Conservation (phyloP, 2,329 filamentous ascomycete species). For the Aspergillus sp. region DNA sequence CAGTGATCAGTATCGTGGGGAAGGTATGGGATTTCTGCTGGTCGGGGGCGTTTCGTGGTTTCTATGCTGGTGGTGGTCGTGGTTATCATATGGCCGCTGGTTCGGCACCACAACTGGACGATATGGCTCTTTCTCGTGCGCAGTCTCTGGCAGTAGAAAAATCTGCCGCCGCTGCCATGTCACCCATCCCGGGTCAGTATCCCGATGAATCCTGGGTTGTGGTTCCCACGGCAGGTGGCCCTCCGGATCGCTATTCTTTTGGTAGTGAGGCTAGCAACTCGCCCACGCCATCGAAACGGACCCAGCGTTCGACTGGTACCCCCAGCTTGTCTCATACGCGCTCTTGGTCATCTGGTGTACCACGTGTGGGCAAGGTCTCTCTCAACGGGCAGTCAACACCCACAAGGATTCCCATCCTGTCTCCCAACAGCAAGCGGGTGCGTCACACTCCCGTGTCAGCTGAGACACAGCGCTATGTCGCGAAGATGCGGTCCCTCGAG, state of each 20-base stretch:
- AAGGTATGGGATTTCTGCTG: constrained; percentile 82
- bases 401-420: constrained; percentile 14
- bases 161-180: constrained; percentile 8
- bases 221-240: constrained; percentile 34
- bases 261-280: constrained; percentile 7
- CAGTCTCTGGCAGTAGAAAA: constrained; percentile 14
- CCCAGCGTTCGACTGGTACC: constrained; percentile 12
- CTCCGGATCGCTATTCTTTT: constrained; percentile 6
- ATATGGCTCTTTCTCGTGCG: constrained; percentile 7
- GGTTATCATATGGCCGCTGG: constrained; percentile 53
- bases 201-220: constrained; percentile 59
- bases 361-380: constrained; percentile 17
- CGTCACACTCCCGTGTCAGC: constrained; percentile 25
- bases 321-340: constrained; percentile 16
- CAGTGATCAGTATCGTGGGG: constrained; percentile 41
- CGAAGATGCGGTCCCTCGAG: constrained; percentile 64
- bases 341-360: constrained; percentile 19
- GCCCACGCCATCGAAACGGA: constrained; percentile 13
- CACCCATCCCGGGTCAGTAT: constrained; percentile 48
- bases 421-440: constrained; percentile 21
- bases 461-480: constrained; percentile 67
- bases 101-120: constrained; percentile 11
- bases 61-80: constrained; percentile 74
- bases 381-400: constrained; percentile 12
- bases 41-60: constrained; percentile 63